These are phyloP conservation scores for Coriolopsis trogii DNA, from an alignment of 1,284 basidiomycete genomes.

Conservation along the genomic window DNA sequence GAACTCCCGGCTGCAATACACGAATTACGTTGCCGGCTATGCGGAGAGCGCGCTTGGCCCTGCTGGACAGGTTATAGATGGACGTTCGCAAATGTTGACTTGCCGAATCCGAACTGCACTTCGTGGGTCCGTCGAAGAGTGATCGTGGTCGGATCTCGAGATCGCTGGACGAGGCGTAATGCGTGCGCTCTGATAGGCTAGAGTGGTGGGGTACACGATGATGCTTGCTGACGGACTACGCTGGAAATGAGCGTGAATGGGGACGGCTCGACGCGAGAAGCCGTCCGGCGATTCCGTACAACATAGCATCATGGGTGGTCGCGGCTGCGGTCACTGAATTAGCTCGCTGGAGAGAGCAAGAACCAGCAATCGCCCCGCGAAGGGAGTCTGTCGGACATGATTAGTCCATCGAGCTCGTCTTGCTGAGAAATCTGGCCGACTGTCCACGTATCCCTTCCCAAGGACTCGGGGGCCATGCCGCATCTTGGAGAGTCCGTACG, in stretches of 20 bases:
- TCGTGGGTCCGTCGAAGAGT: constrained; percentile 2
- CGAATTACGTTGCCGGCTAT: constrained; percentile 1
- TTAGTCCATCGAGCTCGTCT: no score
- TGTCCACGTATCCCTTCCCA: no score
- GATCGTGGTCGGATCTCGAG: constrained; percentile 5
- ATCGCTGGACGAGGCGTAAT: constrained; percentile 8
- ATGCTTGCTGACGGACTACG: constrained; percentile 8
- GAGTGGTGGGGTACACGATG: background rate
- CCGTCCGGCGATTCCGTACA: no score
- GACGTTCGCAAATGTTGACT: background rate
- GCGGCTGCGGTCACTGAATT: no score
- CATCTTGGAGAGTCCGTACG: no score
- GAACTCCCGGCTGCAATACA: background rate
- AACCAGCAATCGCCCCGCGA: no score
- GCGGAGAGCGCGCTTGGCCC: background rate
- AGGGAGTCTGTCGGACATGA: no score
- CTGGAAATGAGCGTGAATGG: constrained; percentile 7
- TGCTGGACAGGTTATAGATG: constrained; percentile 1
- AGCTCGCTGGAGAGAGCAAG: no score
- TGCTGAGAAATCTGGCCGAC: no score
- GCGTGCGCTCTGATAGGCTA: constrained; percentile 17
- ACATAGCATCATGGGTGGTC: no score
- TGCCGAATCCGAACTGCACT: constrained; percentile 14
- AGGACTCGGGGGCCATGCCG: no score
- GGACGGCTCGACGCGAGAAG: no score